Evolutionary conservation across 257 asterid species (phyloP), one percentile per base, ranked within the genome.

Genomic region (Rehmannia glutinosa): DNA sequence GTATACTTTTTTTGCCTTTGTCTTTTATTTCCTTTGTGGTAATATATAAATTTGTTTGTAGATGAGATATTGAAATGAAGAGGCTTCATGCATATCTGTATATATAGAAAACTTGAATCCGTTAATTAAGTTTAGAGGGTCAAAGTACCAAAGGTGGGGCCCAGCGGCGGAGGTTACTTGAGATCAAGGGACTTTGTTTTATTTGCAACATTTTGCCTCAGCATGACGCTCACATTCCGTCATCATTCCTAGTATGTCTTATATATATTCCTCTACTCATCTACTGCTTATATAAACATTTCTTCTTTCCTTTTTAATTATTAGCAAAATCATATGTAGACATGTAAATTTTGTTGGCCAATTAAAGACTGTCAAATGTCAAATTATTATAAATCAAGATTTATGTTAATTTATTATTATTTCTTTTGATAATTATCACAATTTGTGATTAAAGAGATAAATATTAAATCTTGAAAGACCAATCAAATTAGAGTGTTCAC

Each of bases 211-310:
- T 57, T 16, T 68, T 21, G 49, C 70, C 5, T 80, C 82, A 80
- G 43, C 76, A 15, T 73, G 46, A 46, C 69, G 54, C 13, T 38
- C 23, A 20, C 54, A 0, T 45, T 59, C 19, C 38, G 78, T 67
- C 77, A 76, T 68, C 73, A 33, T 6, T 33, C 39, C 5, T 33
- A n/a, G n/a, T n/a, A n/a, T n/a, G n/a, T n/a, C n/a, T n/a, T n/a
- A n/a, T n/a, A n/a, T n/a, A n/a, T n/a, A n/a, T n/a, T n/a, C n/a
- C n/a, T n/a, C n/a, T n/a, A n/a, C n/a, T n/a, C n/a, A n/a, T n/a
- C n/a, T n/a, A n/a, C n/a, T n/a, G n/a, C n/a, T n/a, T n/a, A n/a
- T n/a, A n/a, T n/a, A n/a, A n/a, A n/a, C n/a, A n/a, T n/a, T n/a
- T n/a, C n/a, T n/a, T n/a, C n/a, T n/a, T n/a, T n/a, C n/a, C n/a